phyloP scores from a whole-genome alignment of 1,139 yeast genomes.

The Suhomyces choctaworum region DNA sequence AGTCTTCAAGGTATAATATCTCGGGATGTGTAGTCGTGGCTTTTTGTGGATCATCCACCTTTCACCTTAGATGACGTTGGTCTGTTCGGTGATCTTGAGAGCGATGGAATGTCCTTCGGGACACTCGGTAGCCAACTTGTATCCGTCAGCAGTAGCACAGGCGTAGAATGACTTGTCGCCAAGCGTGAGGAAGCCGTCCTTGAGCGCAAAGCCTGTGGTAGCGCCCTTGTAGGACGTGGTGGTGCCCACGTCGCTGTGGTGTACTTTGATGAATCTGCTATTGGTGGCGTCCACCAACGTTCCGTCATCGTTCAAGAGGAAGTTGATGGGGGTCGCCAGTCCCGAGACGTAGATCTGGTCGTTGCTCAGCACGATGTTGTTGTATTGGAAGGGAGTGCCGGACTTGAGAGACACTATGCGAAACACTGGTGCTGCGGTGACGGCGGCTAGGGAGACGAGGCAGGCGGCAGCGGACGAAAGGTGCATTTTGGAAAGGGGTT shows the following conservation, averaged over 20 bases:
- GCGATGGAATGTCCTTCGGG: slow-evolving; percentile 13
- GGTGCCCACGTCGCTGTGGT: slow-evolving; percentile 23
- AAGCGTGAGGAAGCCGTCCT: slow-evolving; percentile 11
- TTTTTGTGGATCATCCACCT: no score
- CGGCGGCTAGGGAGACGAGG: slow-evolving; percentile 22
- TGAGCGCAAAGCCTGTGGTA: slow-evolving; percentile 9
- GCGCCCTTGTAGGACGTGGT: slow-evolving; percentile 1
- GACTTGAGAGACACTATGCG: slow-evolving; percentile 10
- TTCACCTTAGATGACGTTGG: no score
- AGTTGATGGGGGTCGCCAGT: slow-evolving; percentile 3
- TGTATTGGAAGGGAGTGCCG: slow-evolving; percentile 10
- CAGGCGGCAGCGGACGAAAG: slow-evolving; percentile 17
- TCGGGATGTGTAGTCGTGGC: no score
- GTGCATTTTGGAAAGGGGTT: slow-evolving; percentile 12
- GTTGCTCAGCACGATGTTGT: slow-evolving; percentile 5
- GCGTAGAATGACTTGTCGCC: slow-evolving; percentile 11
- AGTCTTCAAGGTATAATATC: no score
- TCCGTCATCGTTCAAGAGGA: slow-evolving; percentile 9
- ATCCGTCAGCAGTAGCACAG: slow-evolving; percentile 6
- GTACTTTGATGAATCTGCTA: slow-evolving; percentile 7
- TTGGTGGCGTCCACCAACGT: slow-evolving; percentile 9
- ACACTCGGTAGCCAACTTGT: slow-evolving; percentile 11
- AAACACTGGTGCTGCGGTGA: slow-evolving; percentile 24
- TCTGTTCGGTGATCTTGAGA: slow-evolving; percentile 12
- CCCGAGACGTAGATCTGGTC: slow-evolving; percentile 7